A percentile compares a stretch with the other conserved stretches of the same genome.
Conservation (phyloP, 2,329 filamentous ascomycete genomes). For the Curvularia eragrostidis region DNA sequence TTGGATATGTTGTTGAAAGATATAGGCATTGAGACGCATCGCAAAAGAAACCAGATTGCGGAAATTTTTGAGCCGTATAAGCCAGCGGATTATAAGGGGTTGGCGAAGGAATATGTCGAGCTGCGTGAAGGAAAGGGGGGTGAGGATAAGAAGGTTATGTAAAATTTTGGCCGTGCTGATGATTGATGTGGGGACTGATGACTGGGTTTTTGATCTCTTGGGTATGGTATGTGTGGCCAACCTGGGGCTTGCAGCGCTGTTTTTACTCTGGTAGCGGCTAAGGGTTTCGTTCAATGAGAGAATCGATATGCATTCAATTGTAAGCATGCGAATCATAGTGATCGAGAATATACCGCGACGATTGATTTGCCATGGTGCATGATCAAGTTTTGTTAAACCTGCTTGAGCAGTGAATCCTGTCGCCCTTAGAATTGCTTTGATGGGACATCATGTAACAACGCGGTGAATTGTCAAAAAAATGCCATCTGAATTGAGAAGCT, state of each 20-base stretch:
- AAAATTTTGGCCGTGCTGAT: not conserved
- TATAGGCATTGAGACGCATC: not conserved
- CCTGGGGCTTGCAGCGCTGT: not conserved
- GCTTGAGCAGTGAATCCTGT: not conserved
- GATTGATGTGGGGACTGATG: not conserved
- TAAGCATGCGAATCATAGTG: not conserved
- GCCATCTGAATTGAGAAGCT: not conserved
- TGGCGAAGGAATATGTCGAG: not conserved
- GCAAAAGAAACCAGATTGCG: not conserved
- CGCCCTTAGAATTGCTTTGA: not conserved
- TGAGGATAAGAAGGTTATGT: not conserved
- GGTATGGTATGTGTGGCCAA: not conserved
- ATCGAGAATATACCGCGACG: not conserved
- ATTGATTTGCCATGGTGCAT: not conserved
- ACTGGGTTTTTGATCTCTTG: not conserved
- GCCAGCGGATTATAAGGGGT: not conserved
- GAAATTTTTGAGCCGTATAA: slow-evolving; percentile 2
- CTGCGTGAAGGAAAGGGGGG: not conserved
- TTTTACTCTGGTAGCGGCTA: not conserved
- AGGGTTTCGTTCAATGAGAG: not conserved
- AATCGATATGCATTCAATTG: not conserved
- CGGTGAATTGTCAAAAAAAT: not conserved
- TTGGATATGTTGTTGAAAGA: not conserved
- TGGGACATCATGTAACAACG: not conserved
- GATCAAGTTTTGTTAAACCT: not conserved